Base-by-base conservation (phyloP, 768 basidiomycete species). In the Suillus spraguei region DNA sequence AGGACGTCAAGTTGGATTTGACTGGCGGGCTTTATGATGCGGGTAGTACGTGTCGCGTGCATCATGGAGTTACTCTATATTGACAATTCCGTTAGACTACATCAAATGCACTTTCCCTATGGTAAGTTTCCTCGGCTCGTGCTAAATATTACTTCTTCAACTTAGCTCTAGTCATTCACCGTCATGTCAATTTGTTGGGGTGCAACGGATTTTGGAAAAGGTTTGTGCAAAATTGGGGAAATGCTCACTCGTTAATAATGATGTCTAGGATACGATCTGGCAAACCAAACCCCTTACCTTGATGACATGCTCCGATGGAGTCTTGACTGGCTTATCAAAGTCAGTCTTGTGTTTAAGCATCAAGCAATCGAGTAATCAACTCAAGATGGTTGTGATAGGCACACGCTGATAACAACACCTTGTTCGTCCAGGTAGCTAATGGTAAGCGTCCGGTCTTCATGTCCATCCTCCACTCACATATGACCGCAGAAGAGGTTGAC, bases 11-110 rank as follows among this genome's bases (percentile, higher is more conserved):
- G 6, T 70, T 94, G 17, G 91, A 98, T 73, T 77, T 97, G 60
- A 87, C 82, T 38, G 94, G 94, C 73, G 96, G 95, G 8, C 97
- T 90, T 72, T 96, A 93, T 72, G 95, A 97, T 80, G 94, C 95
- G 64, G 95, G 95, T 79, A 92, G 92, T 91, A 70, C 69, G 79
- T 22, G 41, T 58, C 42, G 17, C 22, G 20, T 36, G 36, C n/a
- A 52, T 50, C 50, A 13, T 47, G 55, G 13, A 28, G 61, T 22
- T 41, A 50, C 42, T 60, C 64, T 61, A 50, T 24, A 22, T 38
- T 6, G 35, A 63, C 38, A 44, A 53, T 42, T 66, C 36, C 55
- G 59, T 38, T 65, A 91, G 91, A 95, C 76, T 97, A 89, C 74
- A 90, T 95, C 76, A 97, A 96, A 71, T 88, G 87, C 59, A 91